phyloP scores from a whole-genome alignment of 345 rosid genomes.

The Eucalyptus albens region DNA sequence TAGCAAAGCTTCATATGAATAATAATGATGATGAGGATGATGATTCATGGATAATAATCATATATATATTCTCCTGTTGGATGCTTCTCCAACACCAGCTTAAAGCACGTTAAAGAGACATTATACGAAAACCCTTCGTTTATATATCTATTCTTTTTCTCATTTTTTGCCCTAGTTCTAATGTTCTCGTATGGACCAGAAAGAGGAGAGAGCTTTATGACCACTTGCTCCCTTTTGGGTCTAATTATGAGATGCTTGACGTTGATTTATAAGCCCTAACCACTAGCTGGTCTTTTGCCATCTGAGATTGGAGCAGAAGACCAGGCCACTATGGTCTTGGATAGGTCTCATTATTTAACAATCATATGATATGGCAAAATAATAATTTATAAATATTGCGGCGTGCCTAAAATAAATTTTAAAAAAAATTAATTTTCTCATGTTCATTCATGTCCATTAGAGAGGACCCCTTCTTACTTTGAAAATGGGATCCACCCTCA shows the following conservation, averaged over 20 bases:
- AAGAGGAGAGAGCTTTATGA: neutral
- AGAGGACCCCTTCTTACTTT: neutral
- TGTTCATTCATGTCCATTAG: neutral
- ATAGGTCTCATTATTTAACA: neutral
- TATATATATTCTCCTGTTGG: neutral
- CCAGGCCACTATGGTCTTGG: neutral
- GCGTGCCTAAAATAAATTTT: neutral
- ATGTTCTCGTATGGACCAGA: neutral
- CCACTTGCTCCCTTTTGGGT: neutral
- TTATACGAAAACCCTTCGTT: neutral
- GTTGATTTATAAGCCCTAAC: neutral
- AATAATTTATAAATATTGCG: neutral
- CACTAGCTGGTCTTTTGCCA: neutral
- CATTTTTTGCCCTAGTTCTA: neutral
- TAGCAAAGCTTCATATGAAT: neutral
- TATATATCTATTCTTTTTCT: neutral
- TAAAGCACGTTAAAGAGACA: neutral
- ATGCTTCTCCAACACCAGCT: neutral
- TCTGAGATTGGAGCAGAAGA: neutral
- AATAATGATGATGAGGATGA: neutral
- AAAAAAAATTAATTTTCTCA: neutral
- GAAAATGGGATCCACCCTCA: neutral
- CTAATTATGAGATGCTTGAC: neutral
- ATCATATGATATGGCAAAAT: neutral
- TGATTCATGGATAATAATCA: neutral